Percentiles rank a stretch among this genome's conserved stretches.
Conservation (phyloP, 2,329 filamentous ascomycete species). For the Diaporthe batatas region DNA sequence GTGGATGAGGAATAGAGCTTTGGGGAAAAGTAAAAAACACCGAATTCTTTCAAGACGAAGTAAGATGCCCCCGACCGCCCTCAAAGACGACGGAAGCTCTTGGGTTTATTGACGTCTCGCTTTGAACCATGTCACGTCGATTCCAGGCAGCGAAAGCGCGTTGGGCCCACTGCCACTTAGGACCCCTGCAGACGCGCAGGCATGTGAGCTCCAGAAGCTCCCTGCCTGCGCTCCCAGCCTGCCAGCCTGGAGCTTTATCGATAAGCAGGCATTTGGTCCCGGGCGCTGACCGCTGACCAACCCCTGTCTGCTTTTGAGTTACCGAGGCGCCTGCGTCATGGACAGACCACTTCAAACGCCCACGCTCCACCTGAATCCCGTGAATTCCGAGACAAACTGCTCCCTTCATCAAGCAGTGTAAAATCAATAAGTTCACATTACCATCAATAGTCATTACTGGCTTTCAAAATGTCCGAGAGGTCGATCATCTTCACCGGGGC, state of each 20-base stretch:
- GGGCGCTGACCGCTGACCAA: neutral
- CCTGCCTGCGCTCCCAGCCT: neutral
- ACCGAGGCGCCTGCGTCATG: slow-evolving; percentile 22
- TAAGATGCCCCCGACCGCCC: slow-evolving; percentile 2
- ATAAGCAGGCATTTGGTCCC: slow-evolving; percentile 1
- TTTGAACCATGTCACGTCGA: slow-evolving; percentile 32
- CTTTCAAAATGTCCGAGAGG: slow-evolving; percentile 57
- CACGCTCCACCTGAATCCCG: neutral
- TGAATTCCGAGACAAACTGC: neutral
- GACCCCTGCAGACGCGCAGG: slow-evolving; percentile 37
- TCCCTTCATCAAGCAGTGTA: neutral
- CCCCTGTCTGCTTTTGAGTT: slow-evolving; percentile 11
- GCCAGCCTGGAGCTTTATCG: slow-evolving; percentile 33
- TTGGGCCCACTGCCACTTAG: slow-evolving; percentile 30
- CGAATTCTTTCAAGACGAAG: neutral
- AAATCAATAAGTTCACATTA: neutral
- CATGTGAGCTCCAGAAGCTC: slow-evolving; percentile 37
- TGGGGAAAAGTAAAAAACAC: slow-evolving; percentile 12
- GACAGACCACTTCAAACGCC: slow-evolving; percentile 7
- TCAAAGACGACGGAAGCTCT: slow-evolving; percentile 8
- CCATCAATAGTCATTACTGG: neutral
- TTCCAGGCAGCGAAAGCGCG: slow-evolving; percentile 40
- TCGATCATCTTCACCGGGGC: slow-evolving; percentile 73
- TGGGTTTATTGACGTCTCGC: neutral
- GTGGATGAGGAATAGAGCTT: slow-evolving; percentile 1